phyloP scores from a whole-genome alignment of 2,329 filamentous ascomycete species.

The Ambrosiella cleistominuta region DNA sequence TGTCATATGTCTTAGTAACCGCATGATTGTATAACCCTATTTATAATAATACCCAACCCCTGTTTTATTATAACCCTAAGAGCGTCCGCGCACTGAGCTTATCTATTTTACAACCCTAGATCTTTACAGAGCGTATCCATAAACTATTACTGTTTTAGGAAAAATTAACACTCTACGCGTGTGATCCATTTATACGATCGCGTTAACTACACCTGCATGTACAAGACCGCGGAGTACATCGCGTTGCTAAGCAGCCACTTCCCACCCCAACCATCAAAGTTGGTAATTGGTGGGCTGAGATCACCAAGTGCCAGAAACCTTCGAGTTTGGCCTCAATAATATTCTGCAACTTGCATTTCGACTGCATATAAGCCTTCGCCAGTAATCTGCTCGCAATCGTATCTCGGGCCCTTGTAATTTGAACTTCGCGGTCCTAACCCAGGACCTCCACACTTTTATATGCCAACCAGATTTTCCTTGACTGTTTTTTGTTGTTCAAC shows the following conservation, averaged over 20 bases:
- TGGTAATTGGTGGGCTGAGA: background rate
- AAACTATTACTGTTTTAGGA: background rate
- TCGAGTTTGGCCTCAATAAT: too few relatives aligned
- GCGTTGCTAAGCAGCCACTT: constrained; percentile 5
- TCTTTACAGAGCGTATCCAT: background rate
- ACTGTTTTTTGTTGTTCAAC: background rate
- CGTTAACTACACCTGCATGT: background rate
- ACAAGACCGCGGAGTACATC: background rate
- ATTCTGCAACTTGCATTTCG: too few relatives aligned
- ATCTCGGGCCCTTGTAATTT: background rate
- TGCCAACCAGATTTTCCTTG: background rate
- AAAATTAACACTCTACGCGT: constrained; percentile 6
- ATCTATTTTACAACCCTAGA: background rate
- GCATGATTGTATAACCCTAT: background rate
- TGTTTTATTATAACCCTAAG: background rate
- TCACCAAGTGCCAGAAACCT: too few relatives aligned
- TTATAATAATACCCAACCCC: background rate
- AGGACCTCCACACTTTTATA: background rate
- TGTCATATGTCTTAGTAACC: background rate
- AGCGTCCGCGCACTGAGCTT: background rate
- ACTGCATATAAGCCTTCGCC: too few relatives aligned
- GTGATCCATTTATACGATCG: background rate
- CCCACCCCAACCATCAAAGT: background rate
- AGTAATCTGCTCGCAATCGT: too few relatives aligned
- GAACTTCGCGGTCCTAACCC: background rate